Evolutionary conservation across 495 filamentous ascomycete genomes (phyloP).

Genomic region (Penicillium riverlandense): DNA sequence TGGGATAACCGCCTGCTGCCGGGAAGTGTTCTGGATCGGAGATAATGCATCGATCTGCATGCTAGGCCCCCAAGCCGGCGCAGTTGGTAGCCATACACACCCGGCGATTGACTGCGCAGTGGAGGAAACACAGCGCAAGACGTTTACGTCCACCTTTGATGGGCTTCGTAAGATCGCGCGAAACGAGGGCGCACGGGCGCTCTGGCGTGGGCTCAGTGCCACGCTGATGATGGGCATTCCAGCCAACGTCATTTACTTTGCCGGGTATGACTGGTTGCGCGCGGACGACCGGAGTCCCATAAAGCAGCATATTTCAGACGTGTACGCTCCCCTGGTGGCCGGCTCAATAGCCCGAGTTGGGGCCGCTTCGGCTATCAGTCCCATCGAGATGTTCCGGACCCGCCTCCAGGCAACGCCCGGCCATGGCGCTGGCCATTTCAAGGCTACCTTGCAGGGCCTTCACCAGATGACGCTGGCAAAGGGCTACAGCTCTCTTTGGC

Average conservation of each 20-base stretch:
- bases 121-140: slow-evolving; percentile 72
- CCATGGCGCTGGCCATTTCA: slow-evolving; percentile 54
- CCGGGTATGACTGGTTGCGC: slow-evolving; percentile 94
- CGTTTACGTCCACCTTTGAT: slow-evolving; percentile 87
- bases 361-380: slow-evolving; percentile 77
- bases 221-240: slow-evolving; percentile 93
- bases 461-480: slow-evolving; percentile 67
- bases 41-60: slow-evolving; percentile 80
- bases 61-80: slow-evolving; percentile 39
- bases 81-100: slow-evolving; percentile 24
- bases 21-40: slow-evolving; percentile 94
- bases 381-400: slow-evolving; percentile 92
- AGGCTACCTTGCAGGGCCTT: slow-evolving; percentile 66
- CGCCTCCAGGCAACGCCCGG: slow-evolving; percentile 72
- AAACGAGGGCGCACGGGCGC: slow-evolving; percentile 77
- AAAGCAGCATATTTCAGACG: slow-evolving; percentile 47
- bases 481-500: slow-evolving; percentile 81
- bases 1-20: slow-evolving; percentile 90
- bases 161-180: slow-evolving; percentile 93
- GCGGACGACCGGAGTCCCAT: slow-evolving; percentile 63
- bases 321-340: slow-evolving; percentile 71
- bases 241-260: slow-evolving; percentile 96
- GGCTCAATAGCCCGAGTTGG: slow-evolving; percentile 70
- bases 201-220: slow-evolving; percentile 90
- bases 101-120: slow-evolving; percentile 66